Percentiles rank a stretch among this genome's conserved stretches.
phyloP scores from a whole-genome alignment of 176 grass and related monocot genomes.

The Carex pumila region DNA sequence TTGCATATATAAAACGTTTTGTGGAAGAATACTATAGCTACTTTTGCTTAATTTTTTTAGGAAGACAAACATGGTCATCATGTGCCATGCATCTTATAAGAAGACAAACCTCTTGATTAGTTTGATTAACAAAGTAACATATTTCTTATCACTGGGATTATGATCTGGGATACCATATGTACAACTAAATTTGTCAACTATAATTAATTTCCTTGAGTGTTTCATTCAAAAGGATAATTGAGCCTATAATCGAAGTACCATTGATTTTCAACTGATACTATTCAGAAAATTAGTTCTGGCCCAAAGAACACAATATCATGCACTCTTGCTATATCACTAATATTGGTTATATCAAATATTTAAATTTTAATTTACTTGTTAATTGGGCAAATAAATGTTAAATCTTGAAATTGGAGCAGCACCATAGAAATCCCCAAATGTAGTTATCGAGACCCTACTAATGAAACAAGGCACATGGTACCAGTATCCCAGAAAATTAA shows the following conservation, averaged over 20 bases:
- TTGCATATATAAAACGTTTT: neutral
- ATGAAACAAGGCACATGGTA: neutral
- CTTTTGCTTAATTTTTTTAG: no score
- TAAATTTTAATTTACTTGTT: neutral
- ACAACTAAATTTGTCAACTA: neutral
- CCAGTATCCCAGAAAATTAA: neutral
- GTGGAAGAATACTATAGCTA: no score
- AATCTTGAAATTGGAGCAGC: neutral
- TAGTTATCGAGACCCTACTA: neutral
- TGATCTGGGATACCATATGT: neutral
- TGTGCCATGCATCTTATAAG: no score
- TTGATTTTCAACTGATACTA: neutral
- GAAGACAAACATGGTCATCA: no score
- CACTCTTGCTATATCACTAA: neutral
- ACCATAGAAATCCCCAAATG: neutral
- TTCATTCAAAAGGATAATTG: neutral
- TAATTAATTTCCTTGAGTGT: neutral
- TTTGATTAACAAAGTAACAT: neutral
- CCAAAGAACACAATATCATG: neutral
- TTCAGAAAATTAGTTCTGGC: neutral
- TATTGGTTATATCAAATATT: neutral
- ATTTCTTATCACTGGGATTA: neutral
- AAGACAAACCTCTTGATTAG: no score
- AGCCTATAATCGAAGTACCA: neutral
- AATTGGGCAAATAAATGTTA: neutral